Conservation (phyloP, 805 yeast species). For the Komagataella kurtzmanii region DNA sequence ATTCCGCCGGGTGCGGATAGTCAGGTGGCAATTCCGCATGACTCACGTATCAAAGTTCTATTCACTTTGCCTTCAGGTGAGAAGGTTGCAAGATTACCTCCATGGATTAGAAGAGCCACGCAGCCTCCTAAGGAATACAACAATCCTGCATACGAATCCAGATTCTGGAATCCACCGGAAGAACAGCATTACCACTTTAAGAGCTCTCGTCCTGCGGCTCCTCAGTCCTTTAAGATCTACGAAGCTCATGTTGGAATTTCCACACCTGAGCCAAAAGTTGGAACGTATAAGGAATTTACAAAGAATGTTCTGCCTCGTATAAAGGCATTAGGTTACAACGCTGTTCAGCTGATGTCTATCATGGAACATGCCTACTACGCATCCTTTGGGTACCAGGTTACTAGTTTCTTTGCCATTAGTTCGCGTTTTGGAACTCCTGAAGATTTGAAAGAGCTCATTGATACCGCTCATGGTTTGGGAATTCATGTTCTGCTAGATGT, state of each 20-base stretch:
- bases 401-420: constrained; percentile 80
- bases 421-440: constrained; percentile 95
- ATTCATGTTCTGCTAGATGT: constrained; percentile 79
- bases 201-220: constrained; percentile 47
- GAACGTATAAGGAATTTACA: constrained; percentile 79
- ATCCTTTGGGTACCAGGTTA: constrained; percentile 93
- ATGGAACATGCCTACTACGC: constrained; percentile 99
- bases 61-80: constrained; percentile 57
- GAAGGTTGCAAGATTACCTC: constrained; percentile 69
- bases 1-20: constrained; percentile 41
- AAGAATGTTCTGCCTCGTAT: constrained; percentile 71
- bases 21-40: constrained; percentile 62
- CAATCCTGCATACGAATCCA: constrained; percentile 56
- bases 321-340: constrained; percentile 75
- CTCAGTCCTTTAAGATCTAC: constrained; percentile 55
- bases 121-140: constrained; percentile 43
- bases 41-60: constrained; percentile 62
- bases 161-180: constrained; percentile 79
- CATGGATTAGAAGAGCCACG: constrained; percentile 80
- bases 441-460: constrained; percentile 80
- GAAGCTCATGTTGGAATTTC: constrained; percentile 97
- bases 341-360: constrained; percentile 92
- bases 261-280: constrained; percentile 76
- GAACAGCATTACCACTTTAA: constrained; percentile 39
- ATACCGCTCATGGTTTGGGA: constrained; percentile 83